Conservation (phyloP, 2,329 filamentous ascomycete genomes). For the Lachnellula hyalina region DNA sequence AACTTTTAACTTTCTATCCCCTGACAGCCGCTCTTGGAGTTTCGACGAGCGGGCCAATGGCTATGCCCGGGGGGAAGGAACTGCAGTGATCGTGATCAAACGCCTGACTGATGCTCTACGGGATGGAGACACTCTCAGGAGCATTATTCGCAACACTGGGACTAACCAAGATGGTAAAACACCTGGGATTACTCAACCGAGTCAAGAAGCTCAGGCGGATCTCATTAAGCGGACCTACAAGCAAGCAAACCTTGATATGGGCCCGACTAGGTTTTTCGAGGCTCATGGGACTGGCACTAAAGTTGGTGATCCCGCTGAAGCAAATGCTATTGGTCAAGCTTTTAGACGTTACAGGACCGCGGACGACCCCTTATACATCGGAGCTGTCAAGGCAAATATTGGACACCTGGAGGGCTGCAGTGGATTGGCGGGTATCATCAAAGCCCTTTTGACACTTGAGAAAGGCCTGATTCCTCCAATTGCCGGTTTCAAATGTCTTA, state of each 20-base stretch:
- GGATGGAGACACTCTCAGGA: constrained; percentile 17
- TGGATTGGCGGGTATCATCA: too few species aligned
- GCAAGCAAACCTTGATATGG: neutral
- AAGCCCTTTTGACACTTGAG: too few species aligned
- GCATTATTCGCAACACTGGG: constrained; percentile 37
- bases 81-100: constrained; percentile 53
- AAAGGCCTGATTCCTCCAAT: too few species aligned
- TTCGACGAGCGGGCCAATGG: constrained; percentile 10
- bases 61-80: constrained; percentile 41
- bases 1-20: constrained; percentile 36
- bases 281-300: too few species aligned
- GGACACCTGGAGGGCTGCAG: too few species aligned
- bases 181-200: constrained; percentile 42
- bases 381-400: too few species aligned
- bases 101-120: constrained; percentile 48
- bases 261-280: neutral
- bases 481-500: too few species aligned
- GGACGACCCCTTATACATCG: too few species aligned
- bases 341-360: too few species aligned
- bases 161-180: constrained; percentile 42
- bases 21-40: constrained; percentile 35
- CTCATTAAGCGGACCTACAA: constrained; percentile 6
- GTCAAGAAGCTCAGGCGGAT: constrained; percentile 35
- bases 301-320: too few species aligned
- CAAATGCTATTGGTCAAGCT: too few species aligned